Evolutionary conservation across 768 basidiomycete species (phyloP).

Genomic region (Termitomyces sp.): DNA sequence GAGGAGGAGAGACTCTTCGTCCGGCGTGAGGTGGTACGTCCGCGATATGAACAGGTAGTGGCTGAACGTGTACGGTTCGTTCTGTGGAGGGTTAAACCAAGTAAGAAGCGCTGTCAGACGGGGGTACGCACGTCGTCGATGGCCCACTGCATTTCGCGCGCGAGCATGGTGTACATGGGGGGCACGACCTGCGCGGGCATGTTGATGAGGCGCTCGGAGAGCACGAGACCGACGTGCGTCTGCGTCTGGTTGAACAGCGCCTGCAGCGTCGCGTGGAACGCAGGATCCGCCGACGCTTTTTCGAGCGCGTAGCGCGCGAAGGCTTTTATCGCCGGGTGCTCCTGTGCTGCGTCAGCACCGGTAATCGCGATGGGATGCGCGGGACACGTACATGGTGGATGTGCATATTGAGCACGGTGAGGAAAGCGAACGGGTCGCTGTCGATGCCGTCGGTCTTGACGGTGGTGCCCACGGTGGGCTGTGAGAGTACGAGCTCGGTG

Average conservation of each 20-base stretch:
- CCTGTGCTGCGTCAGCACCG: constrained; percentile 33
- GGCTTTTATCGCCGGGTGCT: constrained; percentile 64
- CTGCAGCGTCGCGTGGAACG: constrained; percentile 50
- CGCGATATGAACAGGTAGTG: constrained; percentile 76
- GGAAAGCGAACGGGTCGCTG: constrained; percentile 85
- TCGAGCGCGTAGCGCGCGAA: constrained; percentile 62
- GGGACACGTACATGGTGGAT: constrained; percentile 41
- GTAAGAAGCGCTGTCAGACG: too few relatives aligned
- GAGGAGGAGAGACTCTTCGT: constrained; percentile 56
- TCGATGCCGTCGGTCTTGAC: constrained; percentile 89
- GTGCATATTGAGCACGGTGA: constrained; percentile 77
- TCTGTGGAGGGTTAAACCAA: constrained; percentile 20
- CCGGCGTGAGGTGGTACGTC: constrained; percentile 67
- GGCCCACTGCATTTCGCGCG: constrained; percentile 76
- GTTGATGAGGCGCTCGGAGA: constrained; percentile 88
- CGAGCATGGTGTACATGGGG: constrained; percentile 88
- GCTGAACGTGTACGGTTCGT: constrained; percentile 64
- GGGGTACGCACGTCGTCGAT: constrained; percentile 49
- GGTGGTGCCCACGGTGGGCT: constrained; percentile 77
- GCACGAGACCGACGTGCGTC: constrained; percentile 71
- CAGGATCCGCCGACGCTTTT: constrained; percentile 44
- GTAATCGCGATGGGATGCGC: background rate
- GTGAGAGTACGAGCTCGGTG: constrained; percentile 71
- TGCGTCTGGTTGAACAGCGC: constrained; percentile 45
- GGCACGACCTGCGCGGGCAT: constrained; percentile 93